Conservation (phyloP, 495 filamentous ascomycete genomes). For the Podospora pseudocomata region DNA sequence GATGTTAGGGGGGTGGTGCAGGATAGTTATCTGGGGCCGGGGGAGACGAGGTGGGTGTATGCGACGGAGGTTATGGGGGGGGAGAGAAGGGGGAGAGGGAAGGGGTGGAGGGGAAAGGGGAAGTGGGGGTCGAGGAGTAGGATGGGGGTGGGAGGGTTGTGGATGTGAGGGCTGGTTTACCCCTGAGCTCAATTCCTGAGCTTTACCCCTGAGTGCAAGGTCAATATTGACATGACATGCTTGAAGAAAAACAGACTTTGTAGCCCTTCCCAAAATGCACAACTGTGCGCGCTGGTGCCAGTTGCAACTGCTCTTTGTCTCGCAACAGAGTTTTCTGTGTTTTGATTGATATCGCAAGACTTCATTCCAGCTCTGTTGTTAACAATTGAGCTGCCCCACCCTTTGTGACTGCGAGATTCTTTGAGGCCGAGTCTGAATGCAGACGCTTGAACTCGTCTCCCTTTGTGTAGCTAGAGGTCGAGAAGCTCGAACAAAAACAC, state of each 20-base stretch:
- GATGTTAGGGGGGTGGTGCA: constrained; percentile 52
- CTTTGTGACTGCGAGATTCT: not conserved
- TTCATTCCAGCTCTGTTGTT: not conserved
- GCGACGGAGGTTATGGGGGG: not conserved
- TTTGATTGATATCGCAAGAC: not conserved
- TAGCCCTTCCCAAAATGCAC: too few relatives aligned
- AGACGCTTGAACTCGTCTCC: not conserved
- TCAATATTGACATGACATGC: too few relatives aligned
- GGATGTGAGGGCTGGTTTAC: not conserved
- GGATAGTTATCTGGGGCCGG: constrained; percentile 57
- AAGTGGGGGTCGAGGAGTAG: not conserved
- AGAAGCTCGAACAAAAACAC: not conserved
- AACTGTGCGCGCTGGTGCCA: too few relatives aligned
- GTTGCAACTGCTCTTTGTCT: not conserved
- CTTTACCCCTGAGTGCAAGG: too few relatives aligned
- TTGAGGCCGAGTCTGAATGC: not conserved
- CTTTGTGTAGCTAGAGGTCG: not conserved
- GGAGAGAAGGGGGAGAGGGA: not conserved
- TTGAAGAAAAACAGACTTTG: too few relatives aligned
- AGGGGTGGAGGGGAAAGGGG: not conserved
- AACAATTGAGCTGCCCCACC: not conserved
- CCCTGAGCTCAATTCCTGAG: too few relatives aligned
- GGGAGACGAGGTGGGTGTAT: constrained; percentile 34
- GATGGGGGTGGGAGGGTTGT: not conserved
- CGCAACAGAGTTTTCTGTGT: not conserved